Evolutionary conservation across 805 yeast genomes (phyloP).

Genomic region (Sugiyamaella floridensis): DNA sequence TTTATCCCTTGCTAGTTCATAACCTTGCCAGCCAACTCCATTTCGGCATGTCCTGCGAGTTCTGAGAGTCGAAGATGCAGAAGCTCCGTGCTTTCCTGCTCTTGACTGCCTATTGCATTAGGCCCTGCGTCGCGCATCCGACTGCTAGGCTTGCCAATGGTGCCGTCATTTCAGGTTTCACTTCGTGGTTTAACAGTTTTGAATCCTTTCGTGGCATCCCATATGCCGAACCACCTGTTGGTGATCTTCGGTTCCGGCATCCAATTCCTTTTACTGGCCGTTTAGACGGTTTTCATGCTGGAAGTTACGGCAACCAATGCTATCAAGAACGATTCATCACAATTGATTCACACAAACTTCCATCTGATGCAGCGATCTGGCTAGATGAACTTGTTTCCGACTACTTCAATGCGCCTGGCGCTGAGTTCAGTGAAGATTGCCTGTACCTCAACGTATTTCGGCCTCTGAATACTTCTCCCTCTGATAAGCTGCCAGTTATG

Average conservation of each 20-base stretch:
- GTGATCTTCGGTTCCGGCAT: conserved; percentile 25
- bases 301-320: conserved; percentile 7
- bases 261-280: conserved; percentile 12
- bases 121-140: neutral
- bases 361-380: neutral
- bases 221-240: conserved; percentile 27
- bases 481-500: conserved; percentile 19
- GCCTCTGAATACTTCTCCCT: conserved; percentile 8
- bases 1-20: no score
- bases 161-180: neutral
- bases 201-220: conserved; percentile 23
- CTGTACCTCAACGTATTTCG: conserved; percentile 22
- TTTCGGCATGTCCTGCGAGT: no score
- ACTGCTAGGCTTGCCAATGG: neutral
- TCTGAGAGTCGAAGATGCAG: neutral
- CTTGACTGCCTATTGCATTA: neutral
- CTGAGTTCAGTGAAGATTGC: conserved; percentile 23
- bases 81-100: neutral
- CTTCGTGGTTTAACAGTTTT: neutral
- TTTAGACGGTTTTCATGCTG: conserved; percentile 13
- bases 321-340: neutral
- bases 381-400: neutral
- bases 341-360: neutral
- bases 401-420: neutral
- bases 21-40: no score